phyloP scores from a whole-genome alignment of 768 basidiomycete species.

The Mycena alexandri region DNA sequence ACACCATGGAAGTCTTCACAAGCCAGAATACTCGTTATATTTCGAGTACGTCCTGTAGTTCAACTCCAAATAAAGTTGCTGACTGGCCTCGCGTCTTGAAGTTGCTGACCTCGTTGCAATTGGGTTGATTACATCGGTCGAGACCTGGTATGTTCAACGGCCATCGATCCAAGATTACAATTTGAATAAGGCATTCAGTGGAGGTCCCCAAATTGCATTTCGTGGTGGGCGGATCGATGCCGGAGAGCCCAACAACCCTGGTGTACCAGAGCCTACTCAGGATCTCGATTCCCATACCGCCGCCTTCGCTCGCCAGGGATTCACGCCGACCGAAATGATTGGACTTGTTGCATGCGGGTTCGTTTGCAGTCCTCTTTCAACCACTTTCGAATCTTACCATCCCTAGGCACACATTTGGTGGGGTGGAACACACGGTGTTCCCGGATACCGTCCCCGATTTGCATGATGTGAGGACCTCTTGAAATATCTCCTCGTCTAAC shows the following conservation, averaged over 20 bases:
- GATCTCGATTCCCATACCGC: neutral
- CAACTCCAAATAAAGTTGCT: neutral
- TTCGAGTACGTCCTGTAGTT: neutral
- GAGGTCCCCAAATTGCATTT: conserved; percentile 1
- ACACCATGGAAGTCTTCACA: neutral
- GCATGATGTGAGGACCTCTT: no score
- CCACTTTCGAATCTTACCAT: neutral
- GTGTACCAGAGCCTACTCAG: neutral
- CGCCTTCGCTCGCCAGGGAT: neutral
- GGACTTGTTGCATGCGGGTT: neutral
- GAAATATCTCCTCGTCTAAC: no score
- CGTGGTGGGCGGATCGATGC: conserved; percentile 3
- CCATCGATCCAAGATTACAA: no score
- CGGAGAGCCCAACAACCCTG: neutral
- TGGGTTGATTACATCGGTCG: neutral
- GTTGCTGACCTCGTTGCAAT: neutral
- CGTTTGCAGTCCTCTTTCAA: neutral
- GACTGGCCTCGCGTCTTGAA: neutral
- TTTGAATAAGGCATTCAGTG: no score
- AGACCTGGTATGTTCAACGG: conserved; percentile 1
- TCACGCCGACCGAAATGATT: neutral
- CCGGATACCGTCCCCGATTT: conserved; percentile 5
- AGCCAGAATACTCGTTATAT: neutral
- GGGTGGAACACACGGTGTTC: conserved; percentile 15
- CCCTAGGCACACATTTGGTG: conserved; percentile 7